These are phyloP conservation scores for Fennellomyces sp. DNA, from an alignment of 371 early-diverging fungal genomes.

Conservation along the genomic window DNA sequence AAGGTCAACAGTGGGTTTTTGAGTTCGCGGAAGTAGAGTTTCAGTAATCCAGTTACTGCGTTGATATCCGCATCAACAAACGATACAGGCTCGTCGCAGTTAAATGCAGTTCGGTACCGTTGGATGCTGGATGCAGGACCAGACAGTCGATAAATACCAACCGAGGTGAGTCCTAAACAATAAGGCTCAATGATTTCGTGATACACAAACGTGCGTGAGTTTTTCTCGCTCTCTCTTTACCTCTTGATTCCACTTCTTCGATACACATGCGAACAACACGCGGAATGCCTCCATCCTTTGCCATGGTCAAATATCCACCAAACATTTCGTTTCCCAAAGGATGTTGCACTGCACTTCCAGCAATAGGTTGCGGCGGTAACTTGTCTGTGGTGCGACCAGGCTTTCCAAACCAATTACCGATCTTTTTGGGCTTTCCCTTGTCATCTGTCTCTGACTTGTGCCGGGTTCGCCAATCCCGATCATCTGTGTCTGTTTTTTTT, in stretches of 20 bases:
- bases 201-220: no score
- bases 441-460: constrained; percentile 14
- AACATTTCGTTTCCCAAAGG: constrained; percentile 52
- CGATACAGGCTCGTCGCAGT: constrained; percentile 42
- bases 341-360: constrained; percentile 4
- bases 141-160: constrained; percentile 85
- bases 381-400: constrained; percentile 13
- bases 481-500: constrained; percentile 6
- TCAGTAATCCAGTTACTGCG: constrained; percentile 74
- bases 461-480: constrained; percentile 13
- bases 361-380: constrained; percentile 11
- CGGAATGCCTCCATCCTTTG: constrained; percentile 57
- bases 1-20: constrained; percentile 77
- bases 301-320: constrained; percentile 64
- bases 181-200: no score
- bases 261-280: constrained; percentile 67
- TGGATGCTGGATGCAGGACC: constrained; percentile 78
- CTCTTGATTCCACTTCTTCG: constrained; percentile 69
- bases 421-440: constrained; percentile 18
- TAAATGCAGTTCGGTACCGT: constrained; percentile 63
- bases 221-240: constrained; percentile 21
- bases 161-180: constrained; percentile 51
- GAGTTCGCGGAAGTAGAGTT: constrained; percentile 84
- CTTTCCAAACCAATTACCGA: constrained; percentile 33
- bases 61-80: constrained; percentile 77